Percentiles rank a stretch among this genome's conserved stretches.
phyloP scores from a whole-genome alignment of 148 eudicot genomes.

The Spergularia bocconei region DNA sequence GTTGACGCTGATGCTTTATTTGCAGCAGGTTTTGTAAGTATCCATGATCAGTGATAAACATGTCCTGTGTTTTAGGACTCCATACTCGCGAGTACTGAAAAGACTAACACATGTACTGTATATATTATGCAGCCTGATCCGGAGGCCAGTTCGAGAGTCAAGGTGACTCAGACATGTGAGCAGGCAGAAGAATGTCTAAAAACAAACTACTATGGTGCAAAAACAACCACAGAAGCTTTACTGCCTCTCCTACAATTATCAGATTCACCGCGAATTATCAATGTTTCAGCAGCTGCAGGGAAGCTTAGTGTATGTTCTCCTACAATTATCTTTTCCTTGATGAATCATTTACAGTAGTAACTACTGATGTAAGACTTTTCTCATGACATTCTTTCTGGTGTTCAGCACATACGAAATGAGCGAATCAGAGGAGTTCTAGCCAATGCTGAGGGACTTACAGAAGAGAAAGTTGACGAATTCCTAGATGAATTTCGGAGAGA shows the following conservation, averaged over 20 bases:
- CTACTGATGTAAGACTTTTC: no score
- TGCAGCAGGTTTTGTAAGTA: conserved; percentile 23
- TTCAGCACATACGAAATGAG: conserved; percentile 24
- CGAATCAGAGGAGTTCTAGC: conserved; percentile 27
- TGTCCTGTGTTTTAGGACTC: no score
- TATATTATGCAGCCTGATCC: conserved; percentile 3
- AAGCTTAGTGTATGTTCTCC: conserved; percentile 30
- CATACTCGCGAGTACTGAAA: no score
- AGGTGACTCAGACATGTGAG: conserved; percentile 26
- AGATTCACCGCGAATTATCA: conserved; percentile 52
- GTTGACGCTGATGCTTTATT: conserved; percentile 20
- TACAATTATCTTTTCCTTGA: not conserved
- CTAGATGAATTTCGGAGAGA: conserved; percentile 38
- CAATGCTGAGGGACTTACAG: conserved; percentile 37
- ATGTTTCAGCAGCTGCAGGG: conserved; percentile 40
- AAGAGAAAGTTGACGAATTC: conserved; percentile 39
- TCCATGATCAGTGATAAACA: not conserved
- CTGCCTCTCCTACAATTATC: conserved; percentile 48
- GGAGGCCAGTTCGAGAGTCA: not conserved
- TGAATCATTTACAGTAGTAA: no score
- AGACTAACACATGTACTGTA: no score
- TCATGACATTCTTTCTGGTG: no score
- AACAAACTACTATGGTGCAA: conserved; percentile 49
- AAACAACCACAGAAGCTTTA: conserved; percentile 36
- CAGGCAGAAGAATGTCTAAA: conserved; percentile 39